A percentile compares a stretch with the other conserved stretches of the same genome.
phyloP scores from a whole-genome alignment of 768 basidiomycete genomes.

The Tylopilus vinaceipallidus region DNA sequence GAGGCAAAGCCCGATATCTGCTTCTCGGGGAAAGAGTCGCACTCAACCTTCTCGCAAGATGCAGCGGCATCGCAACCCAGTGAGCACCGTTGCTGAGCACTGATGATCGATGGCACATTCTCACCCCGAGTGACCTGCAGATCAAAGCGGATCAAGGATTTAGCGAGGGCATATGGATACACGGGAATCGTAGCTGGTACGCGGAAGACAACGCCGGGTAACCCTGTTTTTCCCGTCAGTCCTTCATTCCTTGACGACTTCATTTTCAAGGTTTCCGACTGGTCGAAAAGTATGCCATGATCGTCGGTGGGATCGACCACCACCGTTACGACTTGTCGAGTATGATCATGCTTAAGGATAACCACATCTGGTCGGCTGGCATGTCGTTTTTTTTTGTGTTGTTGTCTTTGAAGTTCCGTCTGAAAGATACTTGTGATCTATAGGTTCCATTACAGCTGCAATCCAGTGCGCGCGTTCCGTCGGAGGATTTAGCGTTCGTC shows the following conservation, averaged over 20 bases:
- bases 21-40: constrained; percentile 92
- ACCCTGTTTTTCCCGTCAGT: neutral
- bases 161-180: constrained; percentile 77
- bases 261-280: constrained; percentile 72
- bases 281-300: constrained; percentile 98
- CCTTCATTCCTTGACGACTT: constrained; percentile 6
- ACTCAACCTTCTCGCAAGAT: constrained; percentile 89
- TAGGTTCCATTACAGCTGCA: constrained; percentile 89
- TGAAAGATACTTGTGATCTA: constrained; percentile 3
- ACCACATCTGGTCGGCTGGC: constrained; percentile 98
- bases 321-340: constrained; percentile 96
- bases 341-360: constrained; percentile 99
- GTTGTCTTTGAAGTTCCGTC: neutral
- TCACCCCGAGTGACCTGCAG: constrained; percentile 39
- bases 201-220: constrained; percentile 93
- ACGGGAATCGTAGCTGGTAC: constrained; percentile 91
- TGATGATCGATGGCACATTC: neutral
- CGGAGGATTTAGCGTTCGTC: constrained; percentile 86
- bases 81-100: constrained; percentile 39
- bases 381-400: constrained; percentile 15
- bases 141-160: constrained; percentile 77
- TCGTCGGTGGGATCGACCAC: constrained; percentile 93
- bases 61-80: constrained; percentile 97
- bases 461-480: constrained; percentile 83
- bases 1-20: constrained; percentile 82